These are phyloP conservation scores for Volvox africanus DNA, from an alignment of 139 green algal genomes.

Conservation along the genomic window DNA sequence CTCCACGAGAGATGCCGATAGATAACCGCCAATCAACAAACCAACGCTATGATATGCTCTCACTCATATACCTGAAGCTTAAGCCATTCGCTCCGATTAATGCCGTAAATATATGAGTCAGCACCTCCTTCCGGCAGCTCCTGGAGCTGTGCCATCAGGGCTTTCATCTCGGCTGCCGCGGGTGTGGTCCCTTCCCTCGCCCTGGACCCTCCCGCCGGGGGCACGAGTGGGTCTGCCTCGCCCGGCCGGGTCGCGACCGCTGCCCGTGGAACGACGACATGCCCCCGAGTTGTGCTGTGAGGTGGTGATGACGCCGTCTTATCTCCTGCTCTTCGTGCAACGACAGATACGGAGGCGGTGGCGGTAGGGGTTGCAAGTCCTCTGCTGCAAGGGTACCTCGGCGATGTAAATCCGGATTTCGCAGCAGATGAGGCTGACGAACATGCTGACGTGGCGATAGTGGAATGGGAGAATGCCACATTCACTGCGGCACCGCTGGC, in stretches of 20 bases:
- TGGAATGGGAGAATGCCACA: no score
- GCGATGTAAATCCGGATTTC: no score
- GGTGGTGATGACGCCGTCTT: not conserved
- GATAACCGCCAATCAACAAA: no score
- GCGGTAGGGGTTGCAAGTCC: not conserved
- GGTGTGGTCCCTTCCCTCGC: not conserved
- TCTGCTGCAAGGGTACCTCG: no score
- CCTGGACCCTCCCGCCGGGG: not conserved
- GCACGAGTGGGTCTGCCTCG: no score
- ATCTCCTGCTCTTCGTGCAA: not conserved
- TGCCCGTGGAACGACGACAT: not conserved
- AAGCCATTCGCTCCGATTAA: constrained; percentile 64
- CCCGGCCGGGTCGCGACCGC: no score
- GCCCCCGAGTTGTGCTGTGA: not conserved
- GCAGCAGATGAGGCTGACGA: no score
- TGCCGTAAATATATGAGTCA: constrained; percentile 66
- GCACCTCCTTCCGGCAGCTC: not conserved
- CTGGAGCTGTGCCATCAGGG: not conserved
- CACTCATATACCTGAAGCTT: constrained; percentile 28
- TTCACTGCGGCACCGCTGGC: no score
- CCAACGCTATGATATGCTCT: no score
- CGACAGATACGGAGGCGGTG: no score
- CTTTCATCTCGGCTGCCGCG: not conserved
- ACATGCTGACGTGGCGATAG: no score
- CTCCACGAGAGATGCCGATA: no score